Evolutionary conservation across 2,329 filamentous ascomycete genomes (phyloP), one percentile per base, ranked within the genome.

Genomic region (Coleophoma eucalyptorum): DNA sequence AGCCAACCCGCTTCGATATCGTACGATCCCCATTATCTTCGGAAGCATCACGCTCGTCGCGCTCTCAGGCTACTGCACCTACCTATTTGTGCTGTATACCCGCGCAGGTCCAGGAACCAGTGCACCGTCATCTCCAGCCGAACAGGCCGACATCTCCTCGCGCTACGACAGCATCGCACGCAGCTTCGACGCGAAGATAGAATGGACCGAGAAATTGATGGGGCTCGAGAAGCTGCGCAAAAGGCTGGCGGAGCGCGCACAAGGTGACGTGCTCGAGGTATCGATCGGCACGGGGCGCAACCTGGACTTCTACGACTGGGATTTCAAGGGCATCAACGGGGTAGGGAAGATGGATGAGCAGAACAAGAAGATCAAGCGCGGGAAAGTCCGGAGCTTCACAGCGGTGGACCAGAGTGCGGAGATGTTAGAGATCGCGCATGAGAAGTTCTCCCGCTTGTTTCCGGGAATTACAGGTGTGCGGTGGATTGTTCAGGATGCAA

Each of bases 231-330:
- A 65, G 16, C 65, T 84, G 47, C 75, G 83, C 11, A 68, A 69
- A 46, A 67, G 69, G 19, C 68, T 86, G 21, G 77, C 76, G 1
- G 60, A 65, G 12, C 64, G 67, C 32, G 81, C 77, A 5, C 63
- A 63, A 0, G 83, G 83, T 2, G 70, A 83, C 62, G 82, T 86
- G 12, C 73, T 85, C 32, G 83, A 86, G 65, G 72, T 86, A 12
- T 81, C 81, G 16, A 75, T 85, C 50, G 83, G 83, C 16, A 83
- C 82, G 3, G 83, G 83, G 3, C 72, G 83, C 12, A 86, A 86
- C 59, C 61, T 85, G 15, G 69, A 73, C 37, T 81, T 76, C 64
- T 84, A 84, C 62, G 69, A 77, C 60, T 86, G 81, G 80, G 70
- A 69, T 51, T 60, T 62, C 43, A 55, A 58, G 35, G 59, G 61